These are phyloP conservation scores for Abortiporus biennis DNA, from an alignment of 1,284 basidiomycete genomes.

Conservation along the genomic window DNA sequence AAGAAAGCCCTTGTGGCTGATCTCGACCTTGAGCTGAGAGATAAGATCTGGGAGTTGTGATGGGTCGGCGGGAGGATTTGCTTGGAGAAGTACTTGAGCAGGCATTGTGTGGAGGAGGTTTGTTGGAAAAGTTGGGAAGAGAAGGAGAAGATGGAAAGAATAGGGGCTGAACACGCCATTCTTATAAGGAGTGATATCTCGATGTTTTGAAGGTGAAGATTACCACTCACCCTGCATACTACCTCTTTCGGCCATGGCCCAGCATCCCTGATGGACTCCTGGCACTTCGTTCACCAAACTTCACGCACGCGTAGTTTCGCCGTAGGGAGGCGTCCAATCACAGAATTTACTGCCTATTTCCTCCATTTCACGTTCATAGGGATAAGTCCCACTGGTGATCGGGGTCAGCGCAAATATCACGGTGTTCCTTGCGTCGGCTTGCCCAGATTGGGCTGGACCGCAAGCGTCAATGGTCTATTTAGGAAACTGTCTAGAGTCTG, in stretches of 20 bases:
- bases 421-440: neutral
- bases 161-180: neutral
- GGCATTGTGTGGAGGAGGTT: constrained; percentile 3
- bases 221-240: neutral
- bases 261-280: neutral
- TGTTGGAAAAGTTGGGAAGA: neutral
- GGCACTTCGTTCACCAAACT: neutral
- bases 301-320: neutral
- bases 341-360: neutral
- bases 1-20: constrained; percentile 38
- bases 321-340: neutral
- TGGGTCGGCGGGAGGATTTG: constrained; percentile 59
- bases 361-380: neutral
- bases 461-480: no score
- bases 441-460: neutral
- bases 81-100: constrained; percentile 3
- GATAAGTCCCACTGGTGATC: neutral
- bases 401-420: neutral
- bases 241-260: neutral
- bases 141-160: neutral
- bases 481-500: no score
- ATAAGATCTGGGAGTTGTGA: constrained; percentile 52
- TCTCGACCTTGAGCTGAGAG: constrained; percentile 36
- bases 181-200: no score
- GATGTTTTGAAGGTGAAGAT: no score